A percentile compares a stretch with the other conserved stretches of the same genome.
These are phyloP conservation scores for Penicillium sp. DNA, from an alignment of 2,329 filamentous ascomycete species.

Conservation along the genomic window DNA sequence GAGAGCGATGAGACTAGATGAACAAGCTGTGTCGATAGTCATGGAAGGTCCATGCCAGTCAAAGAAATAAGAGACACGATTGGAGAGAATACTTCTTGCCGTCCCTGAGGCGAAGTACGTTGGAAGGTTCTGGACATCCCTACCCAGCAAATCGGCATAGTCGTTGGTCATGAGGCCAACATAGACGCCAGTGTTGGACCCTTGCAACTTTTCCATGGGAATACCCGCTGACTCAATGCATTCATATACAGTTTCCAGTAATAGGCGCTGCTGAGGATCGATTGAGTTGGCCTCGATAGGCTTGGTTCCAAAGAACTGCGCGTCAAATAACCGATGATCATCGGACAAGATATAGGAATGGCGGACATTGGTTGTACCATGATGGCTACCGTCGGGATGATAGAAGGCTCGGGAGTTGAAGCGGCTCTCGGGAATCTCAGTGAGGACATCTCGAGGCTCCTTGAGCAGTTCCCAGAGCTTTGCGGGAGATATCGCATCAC, in stretches of 20 bases:
- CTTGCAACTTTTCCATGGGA: slow-evolving; percentile 33
- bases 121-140: slow-evolving; percentile 32
- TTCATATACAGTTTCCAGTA: slow-evolving; percentile 38
- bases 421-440: slow-evolving; percentile 29
- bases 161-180: slow-evolving; percentile 39
- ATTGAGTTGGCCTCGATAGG: slow-evolving; percentile 40
- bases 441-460: slow-evolving; percentile 33
- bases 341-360: slow-evolving; percentile 35
- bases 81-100: slow-evolving; percentile 47
- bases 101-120: slow-evolving; percentile 42
- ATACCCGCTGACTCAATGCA: slow-evolving; percentile 33
- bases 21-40: slow-evolving; percentile 57
- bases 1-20: slow-evolving; percentile 48
- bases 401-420: slow-evolving; percentile 35
- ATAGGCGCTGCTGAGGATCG: slow-evolving; percentile 37
- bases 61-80: slow-evolving; percentile 49
- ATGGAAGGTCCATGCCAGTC: slow-evolving; percentile 47
- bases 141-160: slow-evolving; percentile 32
- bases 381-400: slow-evolving; percentile 31
- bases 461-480: slow-evolving; percentile 37
- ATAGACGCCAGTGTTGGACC: slow-evolving; percentile 35
- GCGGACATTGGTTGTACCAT: slow-evolving; percentile 35
- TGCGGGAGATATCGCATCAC: slow-evolving; percentile 30
- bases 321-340: slow-evolving; percentile 35
- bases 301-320: slow-evolving; percentile 37